Evolutionary conservation across 1,284 basidiomycete genomes (phyloP), one percentile per base, ranked within the genome.

Genomic region (Cutaneotrichosporon dermatis): DNA sequence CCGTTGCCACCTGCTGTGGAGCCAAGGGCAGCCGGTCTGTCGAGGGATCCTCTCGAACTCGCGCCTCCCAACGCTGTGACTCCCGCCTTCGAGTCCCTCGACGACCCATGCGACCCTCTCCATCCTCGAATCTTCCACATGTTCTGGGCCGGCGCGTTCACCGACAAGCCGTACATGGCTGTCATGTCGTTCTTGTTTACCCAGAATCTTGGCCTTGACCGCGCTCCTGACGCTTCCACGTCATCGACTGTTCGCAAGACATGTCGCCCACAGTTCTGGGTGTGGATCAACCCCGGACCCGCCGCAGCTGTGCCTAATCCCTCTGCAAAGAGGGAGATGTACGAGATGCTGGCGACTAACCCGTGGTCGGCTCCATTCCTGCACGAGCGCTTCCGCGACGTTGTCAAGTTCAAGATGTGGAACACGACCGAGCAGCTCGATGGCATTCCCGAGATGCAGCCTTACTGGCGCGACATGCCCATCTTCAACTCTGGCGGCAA

Each of bases 381-480:
- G 13, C 88, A 92, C 74, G 83, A 83, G 16, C 82, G 89, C 55
- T 92, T 92, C 79, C 82, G 84, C 59, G 86, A 89, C 61, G 83
- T 88, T 15, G 85, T 92, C 73, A 84, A 88, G 69, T 92, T 92
- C 80, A 89, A 87, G 71, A 82, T 92, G 70, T 92, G 90, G 90
- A 92, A 92, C 72, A 92, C 90, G 41, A 92, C 90, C 4, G 89
- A 91, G 68, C 89, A 91, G 67, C 80, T 92, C 43, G 90, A 92
- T 65, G 86, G 86, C 42, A 82, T 91, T 2, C 84, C 85, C 4
- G 90, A 92, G 74, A 76, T 92, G 48, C 84, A 82, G 65, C 81
- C 87, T 54, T 87, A 89, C 69, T 92, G 90, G 90, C 81, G 90
- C 43, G 72, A 74, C 60, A 82, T 84, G 65, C 77, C 88, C 1